Conservation (phyloP, 768 basidiomycete species). For the Pluteus cervinus region DNA sequence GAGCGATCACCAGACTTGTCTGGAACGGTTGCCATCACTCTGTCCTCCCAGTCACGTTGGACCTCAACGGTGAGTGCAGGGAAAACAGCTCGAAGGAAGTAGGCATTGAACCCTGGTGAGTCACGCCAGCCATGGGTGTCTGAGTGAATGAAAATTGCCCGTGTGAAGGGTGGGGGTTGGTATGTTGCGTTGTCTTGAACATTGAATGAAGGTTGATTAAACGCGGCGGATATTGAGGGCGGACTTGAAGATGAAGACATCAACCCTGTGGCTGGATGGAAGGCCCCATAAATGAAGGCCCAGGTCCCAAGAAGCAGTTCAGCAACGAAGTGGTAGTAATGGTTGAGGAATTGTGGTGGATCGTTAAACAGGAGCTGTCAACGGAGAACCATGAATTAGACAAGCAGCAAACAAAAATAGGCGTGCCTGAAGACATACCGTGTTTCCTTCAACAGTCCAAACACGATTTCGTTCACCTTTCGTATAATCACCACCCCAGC, state of each 20-base stretch:
- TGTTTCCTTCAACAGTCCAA: slow-evolving; percentile 66
- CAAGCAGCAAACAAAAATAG: not conserved
- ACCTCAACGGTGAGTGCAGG: slow-evolving; percentile 67
- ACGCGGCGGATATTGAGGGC: slow-evolving; percentile 7
- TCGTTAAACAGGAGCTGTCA: slow-evolving; percentile 57
- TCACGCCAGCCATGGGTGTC: slow-evolving; percentile 67
- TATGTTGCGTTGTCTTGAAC: slow-evolving; percentile 14
- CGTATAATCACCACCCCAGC: slow-evolving; percentile 47
- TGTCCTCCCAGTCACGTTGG: slow-evolving; percentile 66
- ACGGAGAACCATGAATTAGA: not conserved
- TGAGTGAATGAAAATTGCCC: slow-evolving; percentile 67
- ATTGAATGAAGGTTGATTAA: slow-evolving; percentile 11
- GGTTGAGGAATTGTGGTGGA: slow-evolving; percentile 69
- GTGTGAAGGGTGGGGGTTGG: slow-evolving; percentile 49
- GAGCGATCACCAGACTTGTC: too few species aligned
- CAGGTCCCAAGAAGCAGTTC: slow-evolving; percentile 75
- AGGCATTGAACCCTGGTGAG: slow-evolving; percentile 67
- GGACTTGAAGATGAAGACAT: slow-evolving; percentile 4
- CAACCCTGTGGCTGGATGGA: slow-evolving; percentile 13
- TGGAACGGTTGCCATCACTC: slow-evolving; percentile 28
- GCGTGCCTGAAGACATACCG: slow-evolving; percentile 32
- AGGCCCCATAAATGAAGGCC: slow-evolving; percentile 66
- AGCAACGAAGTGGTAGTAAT: slow-evolving; percentile 86
- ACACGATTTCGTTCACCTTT: slow-evolving; percentile 39
- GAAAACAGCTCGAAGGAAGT: slow-evolving; percentile 69